Conservation (phyloP, 164 flowering plant genomes). For the Chloranthus sessilifolius region DNA sequence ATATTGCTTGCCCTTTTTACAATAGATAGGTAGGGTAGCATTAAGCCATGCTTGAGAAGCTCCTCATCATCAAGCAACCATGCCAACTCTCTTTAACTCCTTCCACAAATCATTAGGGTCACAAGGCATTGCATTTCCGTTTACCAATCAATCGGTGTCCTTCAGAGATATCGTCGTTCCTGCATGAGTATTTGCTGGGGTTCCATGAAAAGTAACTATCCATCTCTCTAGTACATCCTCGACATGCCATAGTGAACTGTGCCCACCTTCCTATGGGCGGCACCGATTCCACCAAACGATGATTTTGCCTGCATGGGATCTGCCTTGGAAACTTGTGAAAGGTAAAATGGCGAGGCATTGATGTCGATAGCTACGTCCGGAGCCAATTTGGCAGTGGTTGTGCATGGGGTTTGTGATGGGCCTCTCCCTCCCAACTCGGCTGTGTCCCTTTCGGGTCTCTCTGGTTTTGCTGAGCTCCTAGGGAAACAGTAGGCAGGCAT, state of each 20-base stretch:
- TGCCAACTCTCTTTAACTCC: no score
- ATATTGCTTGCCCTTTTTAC: no score
- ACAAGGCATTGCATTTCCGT: no score
- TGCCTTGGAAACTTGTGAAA: conserved; percentile 34
- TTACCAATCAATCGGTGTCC: no score
- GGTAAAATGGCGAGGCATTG: conserved; percentile 49
- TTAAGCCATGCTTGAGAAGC: no score
- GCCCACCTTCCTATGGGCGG: conserved; percentile 57
- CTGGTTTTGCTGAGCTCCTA: conserved; percentile 32
- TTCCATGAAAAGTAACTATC: no score
- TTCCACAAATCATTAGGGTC: no score
- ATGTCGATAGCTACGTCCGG: conserved; percentile 64
- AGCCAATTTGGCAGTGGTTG: conserved; percentile 39
- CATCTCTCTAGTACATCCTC: conserved; percentile 49
- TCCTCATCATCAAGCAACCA: no score
- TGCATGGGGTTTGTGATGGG: no score
- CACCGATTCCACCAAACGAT: conserved; percentile 43
- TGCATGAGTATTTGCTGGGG: no score
- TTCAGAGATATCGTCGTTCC: no score
- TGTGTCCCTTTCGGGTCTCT: conserved; percentile 18
- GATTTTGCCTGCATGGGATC: conserved; percentile 41
- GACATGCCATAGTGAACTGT: conserved; percentile 63
- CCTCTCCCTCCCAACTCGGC: conserved; percentile 26
- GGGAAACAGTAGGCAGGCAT: conserved; percentile 38
- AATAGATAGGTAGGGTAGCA: no score